A percentile compares a stretch with the other conserved stretches of the same genome.
Evolutionary conservation across 169 alveolate species (phyloP).

Genomic region (Theileria orientalis): DNA sequence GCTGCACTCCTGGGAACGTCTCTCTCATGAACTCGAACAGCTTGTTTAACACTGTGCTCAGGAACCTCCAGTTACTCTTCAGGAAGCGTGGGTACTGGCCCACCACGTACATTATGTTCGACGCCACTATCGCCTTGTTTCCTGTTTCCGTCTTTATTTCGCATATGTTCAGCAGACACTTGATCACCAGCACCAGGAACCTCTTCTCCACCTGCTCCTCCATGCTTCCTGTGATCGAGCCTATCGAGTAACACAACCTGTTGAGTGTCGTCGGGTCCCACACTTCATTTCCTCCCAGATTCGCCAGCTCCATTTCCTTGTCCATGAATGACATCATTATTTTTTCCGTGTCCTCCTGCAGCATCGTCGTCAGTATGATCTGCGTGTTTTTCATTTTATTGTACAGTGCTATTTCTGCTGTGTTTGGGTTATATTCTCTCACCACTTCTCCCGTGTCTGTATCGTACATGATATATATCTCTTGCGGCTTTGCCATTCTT

Average conservation of each 20-base stretch:
- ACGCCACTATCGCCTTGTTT: slow-evolving; percentile 95
- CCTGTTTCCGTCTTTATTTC: slow-evolving; percentile 96
- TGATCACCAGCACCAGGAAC: slow-evolving; percentile 91
- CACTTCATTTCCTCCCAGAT: slow-evolving; percentile 64
- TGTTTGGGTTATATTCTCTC: slow-evolving; percentile 85
- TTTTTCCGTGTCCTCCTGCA: slow-evolving; percentile 90
- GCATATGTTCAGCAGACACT: slow-evolving; percentile 91
- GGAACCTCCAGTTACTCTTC: slow-evolving; percentile 94
- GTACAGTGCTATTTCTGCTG: slow-evolving; percentile 94
- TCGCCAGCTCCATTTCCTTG: slow-evolving; percentile 81
- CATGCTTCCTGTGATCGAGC: slow-evolving; percentile 97
- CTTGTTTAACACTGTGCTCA: slow-evolving; percentile 96
- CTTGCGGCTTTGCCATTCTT: slow-evolving; percentile 97
- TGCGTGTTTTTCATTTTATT: slow-evolving; percentile 93
- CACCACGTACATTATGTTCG: slow-evolving; percentile 98
- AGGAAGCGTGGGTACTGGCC: slow-evolving; percentile 98
- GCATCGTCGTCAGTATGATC: slow-evolving; percentile 92
- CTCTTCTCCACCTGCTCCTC: slow-evolving; percentile 90
- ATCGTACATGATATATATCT: slow-evolving; percentile 86
- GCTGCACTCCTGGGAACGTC: slow-evolving; percentile 98
- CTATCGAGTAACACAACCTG: slow-evolving; percentile 94
- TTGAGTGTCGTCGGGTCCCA: slow-evolving; percentile 84
- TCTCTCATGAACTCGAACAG: slow-evolving; percentile 99
- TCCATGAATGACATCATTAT: slow-evolving; percentile 88
- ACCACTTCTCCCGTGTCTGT: slow-evolving; percentile 89